phyloP scores from a whole-genome alignment of 2,329 filamentous ascomycete species.

The Exophiala oligosperma region DNA sequence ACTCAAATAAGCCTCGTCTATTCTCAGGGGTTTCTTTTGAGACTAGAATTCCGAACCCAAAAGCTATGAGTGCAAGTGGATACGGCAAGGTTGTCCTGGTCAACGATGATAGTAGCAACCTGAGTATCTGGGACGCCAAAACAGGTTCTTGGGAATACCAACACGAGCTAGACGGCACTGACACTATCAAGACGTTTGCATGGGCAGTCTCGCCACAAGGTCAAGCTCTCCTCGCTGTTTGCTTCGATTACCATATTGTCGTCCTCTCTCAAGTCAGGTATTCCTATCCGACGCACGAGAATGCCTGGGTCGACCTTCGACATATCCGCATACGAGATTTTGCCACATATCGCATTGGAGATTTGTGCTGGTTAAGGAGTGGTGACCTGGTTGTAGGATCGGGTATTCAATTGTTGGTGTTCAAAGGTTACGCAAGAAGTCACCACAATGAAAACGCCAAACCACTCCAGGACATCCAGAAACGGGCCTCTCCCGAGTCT shows the following conservation, averaged over 20 bases:
- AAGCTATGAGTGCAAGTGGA: slow-evolving; percentile 19
- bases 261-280: slow-evolving; percentile 86
- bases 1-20: slow-evolving; percentile 22
- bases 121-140: slow-evolving; percentile 90
- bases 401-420: slow-evolving; percentile 87
- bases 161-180: slow-evolving; percentile 69
- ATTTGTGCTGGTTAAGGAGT: slow-evolving; percentile 85
- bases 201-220: slow-evolving; percentile 91
- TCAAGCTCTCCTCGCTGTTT: slow-evolving; percentile 88
- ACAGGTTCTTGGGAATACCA: slow-evolving; percentile 79
- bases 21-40: slow-evolving; percentile 13
- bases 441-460: slow-evolving; percentile 19
- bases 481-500: slow-evolving; percentile 7
- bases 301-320: slow-evolving; percentile 84
- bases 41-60: slow-evolving; percentile 16
- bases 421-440: slow-evolving; percentile 50
- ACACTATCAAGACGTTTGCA: slow-evolving; percentile 81
- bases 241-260: slow-evolving; percentile 81
- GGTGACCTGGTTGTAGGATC: slow-evolving; percentile 84
- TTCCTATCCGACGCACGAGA: slow-evolving; percentile 83
- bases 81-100: slow-evolving; percentile 79
- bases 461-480: slow-evolving; percentile 11
- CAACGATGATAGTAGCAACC: slow-evolving; percentile 67
- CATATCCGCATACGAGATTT: slow-evolving; percentile 79
- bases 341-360: slow-evolving; percentile 86